Evolutionary conservation across 2,329 filamentous ascomycete species (phyloP).

Genomic region (Trichoderma sp.): DNA sequence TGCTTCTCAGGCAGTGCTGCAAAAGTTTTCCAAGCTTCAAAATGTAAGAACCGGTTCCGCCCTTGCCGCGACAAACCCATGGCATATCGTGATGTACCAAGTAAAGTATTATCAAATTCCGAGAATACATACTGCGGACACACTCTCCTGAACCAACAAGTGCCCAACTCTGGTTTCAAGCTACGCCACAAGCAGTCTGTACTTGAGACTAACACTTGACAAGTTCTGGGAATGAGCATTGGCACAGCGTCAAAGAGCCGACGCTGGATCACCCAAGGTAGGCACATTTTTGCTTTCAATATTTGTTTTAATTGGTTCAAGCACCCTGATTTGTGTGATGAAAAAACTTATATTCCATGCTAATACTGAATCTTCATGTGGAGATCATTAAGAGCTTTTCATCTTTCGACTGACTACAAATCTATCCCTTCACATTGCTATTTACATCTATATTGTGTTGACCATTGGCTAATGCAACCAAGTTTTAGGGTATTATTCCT

Average conservation of each 20-base stretch:
- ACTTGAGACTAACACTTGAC: conserved; percentile 10
- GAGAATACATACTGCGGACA: conserved; percentile 44
- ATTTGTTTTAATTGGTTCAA: conserved; percentile 27
- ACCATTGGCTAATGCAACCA: conserved; percentile 28
- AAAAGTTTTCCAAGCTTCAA: neutral
- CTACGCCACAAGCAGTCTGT: neutral
- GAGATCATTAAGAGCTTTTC: conserved; percentile 73
- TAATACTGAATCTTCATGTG: conserved; percentile 72
- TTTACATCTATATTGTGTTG: conserved; percentile 19
- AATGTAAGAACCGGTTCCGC: conserved; percentile 19
- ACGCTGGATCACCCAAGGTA: conserved; percentile 26
- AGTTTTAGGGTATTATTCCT: conserved; percentile 37
- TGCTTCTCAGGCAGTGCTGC: conserved; percentile 2
- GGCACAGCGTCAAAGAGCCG: neutral
- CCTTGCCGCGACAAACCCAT: conserved; percentile 5
- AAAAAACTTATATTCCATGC: conserved; percentile 71
- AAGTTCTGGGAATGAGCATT: neutral
- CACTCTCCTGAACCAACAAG: conserved; percentile 35
- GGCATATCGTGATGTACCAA: conserved; percentile 41
- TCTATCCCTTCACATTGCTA: conserved; percentile 30
- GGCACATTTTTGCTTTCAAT: conserved; percentile 31
- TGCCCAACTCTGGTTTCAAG: neutral
- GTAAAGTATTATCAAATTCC: conserved; percentile 50
- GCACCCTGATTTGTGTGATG: conserved; percentile 56
- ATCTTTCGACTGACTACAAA: conserved; percentile 75